Evolutionary conservation across 2,329 filamentous ascomycete genomes (phyloP), one percentile per base, ranked within the genome.

Genomic region (Harringtonia aguacate): DNA sequence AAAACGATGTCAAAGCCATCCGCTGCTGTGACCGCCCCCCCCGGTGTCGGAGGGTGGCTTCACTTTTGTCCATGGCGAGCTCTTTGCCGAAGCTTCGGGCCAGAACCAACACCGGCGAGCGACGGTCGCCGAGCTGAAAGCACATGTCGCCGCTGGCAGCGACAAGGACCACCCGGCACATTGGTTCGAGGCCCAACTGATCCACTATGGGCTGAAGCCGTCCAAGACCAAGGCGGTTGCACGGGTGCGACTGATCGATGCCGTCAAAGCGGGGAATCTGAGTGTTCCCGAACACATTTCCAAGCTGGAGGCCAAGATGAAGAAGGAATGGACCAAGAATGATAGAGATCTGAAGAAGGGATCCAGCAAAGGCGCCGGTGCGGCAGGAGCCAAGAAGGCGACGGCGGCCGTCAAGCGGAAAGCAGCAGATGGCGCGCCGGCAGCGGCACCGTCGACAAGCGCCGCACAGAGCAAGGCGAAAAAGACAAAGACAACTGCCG

Each of bases 161-260:
- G 61, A 50, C 31, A 59, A 61, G 22, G 73, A 79, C 51, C 68
- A 67, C 36, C 68, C 75, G 1, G 75, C 66, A 1, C 74, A 80
- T 49, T 82, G 72, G 71, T 81, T 77, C 46, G 69, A 77, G 48
- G 75, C 77, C 0, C 76, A 82, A 49, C 65, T 81, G 12, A 58
- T 77, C 4, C 78, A 82, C 58, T 81, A 81, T 58, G 77, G 74
- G 1, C 62, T 82, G 0, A 63, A 62, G 8, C 65, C 68, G 0
- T 75, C 73, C 17, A 77, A 75, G 52, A 66, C 67, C 36, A 81
- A 81, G 58, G 68, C 72, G 20, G 67, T 69, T 0, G 76, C 77
- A 10, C 74, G 76, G 45, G 70, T 77, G 61, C 62, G 77, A 3
- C 59, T 83, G 15, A 65, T 72, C n/a, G 70, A 77, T 49, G 75